Conservation (phyloP, 352 stramenopile species). For the Aphanomyces cochlioides region DNA sequence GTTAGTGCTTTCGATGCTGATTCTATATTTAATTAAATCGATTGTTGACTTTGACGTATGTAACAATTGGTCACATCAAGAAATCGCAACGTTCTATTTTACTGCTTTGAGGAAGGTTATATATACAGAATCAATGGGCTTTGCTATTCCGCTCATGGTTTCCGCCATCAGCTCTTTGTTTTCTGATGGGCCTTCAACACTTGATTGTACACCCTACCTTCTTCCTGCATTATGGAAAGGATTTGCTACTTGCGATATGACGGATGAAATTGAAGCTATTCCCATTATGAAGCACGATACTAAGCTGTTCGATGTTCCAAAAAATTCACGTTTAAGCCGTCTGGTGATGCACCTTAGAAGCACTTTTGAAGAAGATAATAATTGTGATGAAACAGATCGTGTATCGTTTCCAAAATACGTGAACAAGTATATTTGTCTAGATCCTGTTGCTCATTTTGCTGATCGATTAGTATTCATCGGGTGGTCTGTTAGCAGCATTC, state of each 20-base stretch:
- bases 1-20: neutral
- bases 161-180: neutral
- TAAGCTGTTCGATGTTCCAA: conserved; percentile 1
- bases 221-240: neutral
- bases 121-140: too few species aligned
- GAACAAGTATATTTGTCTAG: neutral
- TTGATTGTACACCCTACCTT: conserved; percentile 17
- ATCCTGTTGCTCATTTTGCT: neutral
- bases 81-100: neutral
- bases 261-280: neutral
- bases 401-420: neutral
- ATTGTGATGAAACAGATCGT: too few species aligned
- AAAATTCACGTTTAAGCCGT: neutral
- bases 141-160: neutral
- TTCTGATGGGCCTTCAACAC: neutral
- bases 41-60: neutral
- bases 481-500: neutral
- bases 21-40: conserved; percentile 14
- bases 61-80: neutral
- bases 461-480: neutral
- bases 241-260: conserved; percentile 8
- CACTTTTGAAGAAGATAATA: too few species aligned
- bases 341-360: too few species aligned
- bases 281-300: neutral
- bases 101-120: too few species aligned